Evolutionary conservation across 352 stramenopile species (phyloP).

Genomic region (Phytophthora citricola): DNA sequence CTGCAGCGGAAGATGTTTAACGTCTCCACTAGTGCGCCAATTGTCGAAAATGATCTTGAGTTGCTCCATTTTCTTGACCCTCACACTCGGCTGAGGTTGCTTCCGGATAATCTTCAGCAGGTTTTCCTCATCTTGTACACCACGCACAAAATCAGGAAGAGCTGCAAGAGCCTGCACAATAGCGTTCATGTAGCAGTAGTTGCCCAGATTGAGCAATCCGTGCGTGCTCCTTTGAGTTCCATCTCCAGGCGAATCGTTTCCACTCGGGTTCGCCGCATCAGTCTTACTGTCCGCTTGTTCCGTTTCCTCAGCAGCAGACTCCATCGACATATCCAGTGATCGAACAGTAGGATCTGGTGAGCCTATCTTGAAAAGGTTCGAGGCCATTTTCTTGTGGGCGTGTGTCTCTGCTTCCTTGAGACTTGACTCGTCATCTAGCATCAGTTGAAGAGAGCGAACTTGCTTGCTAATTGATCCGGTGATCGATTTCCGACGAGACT

Average conservation of each 20-base stretch:
- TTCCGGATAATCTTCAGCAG: slow-evolving; percentile 67
- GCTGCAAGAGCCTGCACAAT: slow-evolving; percentile 88
- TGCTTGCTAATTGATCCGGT: slow-evolving; percentile 63
- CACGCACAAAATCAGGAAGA: slow-evolving; percentile 69
- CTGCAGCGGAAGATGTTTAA: slow-evolving; percentile 64
- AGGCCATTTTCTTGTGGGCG: slow-evolving; percentile 42
- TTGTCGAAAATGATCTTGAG: slow-evolving; percentile 52
- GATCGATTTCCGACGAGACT: slow-evolving; percentile 35
- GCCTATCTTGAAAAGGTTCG: slow-evolving; percentile 54
- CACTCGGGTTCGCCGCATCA: slow-evolving; percentile 9
- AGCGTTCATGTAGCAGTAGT: slow-evolving; percentile 95
- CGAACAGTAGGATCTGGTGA: slow-evolving; percentile 16
- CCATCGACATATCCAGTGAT: slow-evolving; percentile 37
- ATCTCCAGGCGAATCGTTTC: slow-evolving; percentile 14
- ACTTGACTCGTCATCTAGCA: slow-evolving; percentile 69
- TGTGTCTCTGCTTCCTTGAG: slow-evolving; percentile 19
- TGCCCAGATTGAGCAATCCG: slow-evolving; percentile 95
- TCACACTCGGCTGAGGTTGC: slow-evolving; percentile 38
- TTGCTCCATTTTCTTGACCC: slow-evolving; percentile 47
- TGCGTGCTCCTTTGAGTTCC: slow-evolving; percentile 58
- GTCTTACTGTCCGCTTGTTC: slow-evolving; percentile 17
- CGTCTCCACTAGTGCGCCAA: slow-evolving; percentile 59
- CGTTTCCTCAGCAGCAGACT: slow-evolving; percentile 25
- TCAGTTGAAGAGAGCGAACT: slow-evolving; percentile 78
- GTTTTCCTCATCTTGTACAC: slow-evolving; percentile 62